Conservation (phyloP, 2,329 filamentous ascomycete species). For the Aspergillus quadricinctus region DNA sequence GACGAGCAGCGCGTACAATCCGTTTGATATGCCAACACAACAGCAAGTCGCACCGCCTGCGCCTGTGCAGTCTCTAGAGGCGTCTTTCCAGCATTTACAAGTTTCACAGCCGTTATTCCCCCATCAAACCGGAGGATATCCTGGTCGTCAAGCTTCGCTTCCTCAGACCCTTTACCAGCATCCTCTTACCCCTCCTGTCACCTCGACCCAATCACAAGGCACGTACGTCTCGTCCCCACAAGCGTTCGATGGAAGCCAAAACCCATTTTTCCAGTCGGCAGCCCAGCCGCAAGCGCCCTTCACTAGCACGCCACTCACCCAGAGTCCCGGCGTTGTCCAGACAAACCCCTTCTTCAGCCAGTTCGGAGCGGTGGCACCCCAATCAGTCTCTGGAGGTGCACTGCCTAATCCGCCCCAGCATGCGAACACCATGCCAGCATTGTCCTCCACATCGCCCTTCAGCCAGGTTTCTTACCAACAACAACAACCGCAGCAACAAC, state of each 20-base stretch:
- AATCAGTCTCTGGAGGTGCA: constrained; percentile 13
- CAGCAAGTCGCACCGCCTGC: constrained; percentile 37
- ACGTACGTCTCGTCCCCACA: constrained; percentile 33
- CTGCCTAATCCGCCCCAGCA: constrained; percentile 25
- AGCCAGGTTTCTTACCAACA: constrained; percentile 21
- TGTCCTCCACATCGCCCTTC: constrained; percentile 30
- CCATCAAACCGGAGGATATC: constrained; percentile 65
- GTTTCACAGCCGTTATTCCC: constrained; percentile 69
- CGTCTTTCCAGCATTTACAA: constrained; percentile 72
- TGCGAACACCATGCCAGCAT: constrained; percentile 37
- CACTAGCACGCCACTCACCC: constrained; percentile 20
- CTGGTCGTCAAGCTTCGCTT: constrained; percentile 37
- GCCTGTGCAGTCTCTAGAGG: constrained; percentile 48
- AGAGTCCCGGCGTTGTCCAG: constrained; percentile 21
- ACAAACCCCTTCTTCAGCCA: constrained; percentile 36
- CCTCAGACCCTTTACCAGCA: constrained; percentile 39
- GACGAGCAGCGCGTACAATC: constrained; percentile 54
- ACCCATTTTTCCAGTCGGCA: constrained; percentile 42
- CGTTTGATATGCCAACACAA: constrained; percentile 54
- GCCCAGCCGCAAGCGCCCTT: constrained; percentile 23
- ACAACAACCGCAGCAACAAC: constrained; percentile 21
- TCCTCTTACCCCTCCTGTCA: constrained; percentile 41
- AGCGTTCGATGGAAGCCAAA: constrained; percentile 31
- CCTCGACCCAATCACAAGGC: constrained; percentile 32
- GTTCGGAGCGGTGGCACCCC: constrained; percentile 16